These are phyloP conservation scores for Phytophthora citrophthora DNA, from an alignment of 352 stramenopile genomes.

Conservation along the genomic window DNA sequence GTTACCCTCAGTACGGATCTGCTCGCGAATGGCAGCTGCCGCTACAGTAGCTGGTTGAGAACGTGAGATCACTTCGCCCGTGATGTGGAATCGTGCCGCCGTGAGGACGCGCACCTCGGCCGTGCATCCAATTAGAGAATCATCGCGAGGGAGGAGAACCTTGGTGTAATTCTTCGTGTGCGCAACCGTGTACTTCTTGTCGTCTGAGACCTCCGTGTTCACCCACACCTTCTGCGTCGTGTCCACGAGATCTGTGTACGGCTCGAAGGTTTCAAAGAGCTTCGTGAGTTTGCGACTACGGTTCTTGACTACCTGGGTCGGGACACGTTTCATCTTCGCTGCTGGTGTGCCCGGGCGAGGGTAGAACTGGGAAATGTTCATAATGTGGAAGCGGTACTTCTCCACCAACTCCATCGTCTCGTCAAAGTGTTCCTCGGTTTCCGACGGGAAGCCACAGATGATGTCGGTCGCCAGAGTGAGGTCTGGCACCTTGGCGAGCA, in stretches of 20 bases:
- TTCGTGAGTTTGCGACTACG: constrained; percentile 84
- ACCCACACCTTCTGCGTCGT: constrained; percentile 77
- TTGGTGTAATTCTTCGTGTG: constrained; percentile 95
- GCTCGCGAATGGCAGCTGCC: constrained; percentile 55
- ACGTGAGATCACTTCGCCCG: constrained; percentile 59
- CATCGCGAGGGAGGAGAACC: constrained; percentile 81
- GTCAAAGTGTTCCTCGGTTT: constrained; percentile 91
- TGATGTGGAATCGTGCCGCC: constrained; percentile 79
- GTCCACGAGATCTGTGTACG: constrained; percentile 76
- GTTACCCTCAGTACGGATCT: constrained; percentile 51
- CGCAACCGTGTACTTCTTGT: constrained; percentile 79
- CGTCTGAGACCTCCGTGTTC: constrained; percentile 85
- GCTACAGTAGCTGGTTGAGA: constrained; percentile 60
- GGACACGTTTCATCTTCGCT: constrained; percentile 90
- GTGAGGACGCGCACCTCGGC: constrained; percentile 65
- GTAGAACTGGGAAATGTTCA: constrained; percentile 96
- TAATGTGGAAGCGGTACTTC: constrained; percentile 90
- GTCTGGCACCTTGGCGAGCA: constrained; percentile 75
- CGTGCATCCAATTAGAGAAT: constrained; percentile 76
- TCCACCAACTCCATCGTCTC: constrained; percentile 88
- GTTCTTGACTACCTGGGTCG: constrained; percentile 90
- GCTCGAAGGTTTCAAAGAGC: constrained; percentile 85
- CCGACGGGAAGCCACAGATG: constrained; percentile 92
- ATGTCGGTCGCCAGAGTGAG: constrained; percentile 93
- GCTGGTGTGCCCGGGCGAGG: constrained; percentile 90